Base-by-base conservation (phyloP, 2,329 filamentous ascomycete species). In the Alternaria rosae region DNA sequence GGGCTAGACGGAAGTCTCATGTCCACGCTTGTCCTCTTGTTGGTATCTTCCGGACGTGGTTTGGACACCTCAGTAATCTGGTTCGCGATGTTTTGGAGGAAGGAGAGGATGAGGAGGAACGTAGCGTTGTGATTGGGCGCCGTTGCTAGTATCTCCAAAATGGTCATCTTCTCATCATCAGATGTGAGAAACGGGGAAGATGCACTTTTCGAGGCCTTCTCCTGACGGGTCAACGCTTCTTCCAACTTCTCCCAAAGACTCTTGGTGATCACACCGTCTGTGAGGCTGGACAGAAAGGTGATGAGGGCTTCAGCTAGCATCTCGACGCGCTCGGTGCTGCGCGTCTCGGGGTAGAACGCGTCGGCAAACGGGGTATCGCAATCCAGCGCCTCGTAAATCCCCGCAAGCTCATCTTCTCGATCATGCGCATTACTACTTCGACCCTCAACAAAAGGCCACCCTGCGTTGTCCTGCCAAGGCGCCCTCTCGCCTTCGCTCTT, bases 81-180 rank as follows among this genome's bases (percentile, higher is more conserved):
- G 32, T 82, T 82, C 26, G 84, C 80, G 38, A 91, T 83, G 11
- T 85, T 84, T 21, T 85, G 84, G 11, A 97, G 84, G 79, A 93
- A 94, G 9, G 92, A 89, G 0, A 91, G 92, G 15, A 97, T 82
- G 67, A 97, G 93, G 3, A 97, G 91, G 73, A 97, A 97, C 0
- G 91, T 91, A 57, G 97, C 94, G 74, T 93, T 95, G 79, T 97
- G 91, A 52, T 90, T 90, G 0, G 93, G 75, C 1, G 74, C 91
- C 0, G 88, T 85, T 2, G 86, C 83, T 3, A 97, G 85, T 3
- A 90, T 85, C 68, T 97, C 94, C 6, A 97, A 86, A 2, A 95
- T 81, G 76, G 82, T 84, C 41, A 84, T 84, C 64, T 87, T 85
- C 45, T 85, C 82, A 47, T 89, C 87, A 58, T 90, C 88, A 10